Base-by-base conservation (phyloP, 371 early-diverging fungal species). In the Mucor plumbeus region DNA sequence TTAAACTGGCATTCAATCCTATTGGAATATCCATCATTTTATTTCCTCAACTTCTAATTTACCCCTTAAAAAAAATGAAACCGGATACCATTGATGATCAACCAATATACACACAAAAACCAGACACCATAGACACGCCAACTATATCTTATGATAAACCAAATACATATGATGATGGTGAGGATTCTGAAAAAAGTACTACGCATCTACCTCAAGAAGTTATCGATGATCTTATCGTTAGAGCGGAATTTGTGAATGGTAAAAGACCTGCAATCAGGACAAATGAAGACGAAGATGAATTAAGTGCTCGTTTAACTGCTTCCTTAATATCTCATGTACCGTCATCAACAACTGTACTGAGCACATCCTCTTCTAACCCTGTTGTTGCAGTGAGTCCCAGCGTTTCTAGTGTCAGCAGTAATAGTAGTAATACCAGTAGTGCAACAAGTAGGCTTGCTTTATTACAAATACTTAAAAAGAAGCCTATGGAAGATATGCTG, bases 401-500 rank as follows among this genome's bases (percentile, higher is more conserved):
- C 19, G 54, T 17, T 1, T 64, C 64, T 5, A 61, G 61, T 31
- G 41, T 59, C n/a, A 63, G 72, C 21, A 71, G 72, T 41, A 61
- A 34, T 7, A 61, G 61, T 33, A 70, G 62, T 31, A 62, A 36
- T 11, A 59, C 35, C 11, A 66, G 59, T 36, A 71, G 56, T 0
- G 44, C 72, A 26, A 64, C 64, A 3, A 64, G 47, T 6, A 57
- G 67, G 15, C 41, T 60, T 36, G 68, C 68, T 1, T 26, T 72
- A 35, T 19, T 68, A 26, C 64, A 72, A 41, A 64, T 68, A 0
- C 47, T 73, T 0, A 76, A 75, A 26, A 57, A 67, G 43, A 70
- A 71, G 17, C 70, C 68, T 11, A 66, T 59, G 50, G 73, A 75
- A 38, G 73, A 75, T 17, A 64, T 71, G 65, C 36, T 73, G 13